phyloP scores from a whole-genome alignment of 148 eudicot genomes.

The Persicaria tinctoria region DNA sequence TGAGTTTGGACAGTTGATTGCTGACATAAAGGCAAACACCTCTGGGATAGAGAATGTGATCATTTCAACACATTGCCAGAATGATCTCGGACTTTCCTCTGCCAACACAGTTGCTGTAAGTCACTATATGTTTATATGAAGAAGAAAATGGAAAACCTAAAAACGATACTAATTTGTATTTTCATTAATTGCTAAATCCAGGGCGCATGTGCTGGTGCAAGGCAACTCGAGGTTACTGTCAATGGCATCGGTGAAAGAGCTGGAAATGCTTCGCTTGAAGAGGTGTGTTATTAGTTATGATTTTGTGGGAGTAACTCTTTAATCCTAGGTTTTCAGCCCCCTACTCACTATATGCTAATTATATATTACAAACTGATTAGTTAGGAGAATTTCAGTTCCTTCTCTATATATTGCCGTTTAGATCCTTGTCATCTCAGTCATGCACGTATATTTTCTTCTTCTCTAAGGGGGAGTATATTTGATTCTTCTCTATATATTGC shows the following conservation, averaged over 20 bases:
- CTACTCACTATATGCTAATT: too few species aligned
- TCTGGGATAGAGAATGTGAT: conserved; percentile 89
- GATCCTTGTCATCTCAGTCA: neutral
- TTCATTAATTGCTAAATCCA: conserved; percentile 22
- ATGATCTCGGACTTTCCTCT: conserved; percentile 95
- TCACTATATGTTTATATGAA: neutral
- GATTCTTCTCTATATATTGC: too few species aligned
- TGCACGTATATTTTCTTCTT: too few species aligned
- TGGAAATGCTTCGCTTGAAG: conserved; percentile 95
- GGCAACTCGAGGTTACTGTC: conserved; percentile 85
- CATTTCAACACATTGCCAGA: conserved; percentile 92
- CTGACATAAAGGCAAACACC: conserved; percentile 84
- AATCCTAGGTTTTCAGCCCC: neutral
- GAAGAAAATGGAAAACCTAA: neutral
- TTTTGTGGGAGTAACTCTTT: neutral
- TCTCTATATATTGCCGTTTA: too few species aligned
- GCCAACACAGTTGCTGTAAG: conserved; percentile 83
- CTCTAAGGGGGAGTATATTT: too few species aligned
- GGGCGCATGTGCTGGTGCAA: conserved; percentile 94
- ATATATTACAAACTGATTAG: neutral
- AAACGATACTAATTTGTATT: neutral
- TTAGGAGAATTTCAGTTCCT: neutral
- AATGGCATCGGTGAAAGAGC: conserved; percentile 99
- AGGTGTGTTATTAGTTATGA: conserved; percentile 41
- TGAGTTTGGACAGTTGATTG: conserved; percentile 84